Base-by-base conservation (phyloP, 306 rosid species). In the Rubus idaeus region DNA sequence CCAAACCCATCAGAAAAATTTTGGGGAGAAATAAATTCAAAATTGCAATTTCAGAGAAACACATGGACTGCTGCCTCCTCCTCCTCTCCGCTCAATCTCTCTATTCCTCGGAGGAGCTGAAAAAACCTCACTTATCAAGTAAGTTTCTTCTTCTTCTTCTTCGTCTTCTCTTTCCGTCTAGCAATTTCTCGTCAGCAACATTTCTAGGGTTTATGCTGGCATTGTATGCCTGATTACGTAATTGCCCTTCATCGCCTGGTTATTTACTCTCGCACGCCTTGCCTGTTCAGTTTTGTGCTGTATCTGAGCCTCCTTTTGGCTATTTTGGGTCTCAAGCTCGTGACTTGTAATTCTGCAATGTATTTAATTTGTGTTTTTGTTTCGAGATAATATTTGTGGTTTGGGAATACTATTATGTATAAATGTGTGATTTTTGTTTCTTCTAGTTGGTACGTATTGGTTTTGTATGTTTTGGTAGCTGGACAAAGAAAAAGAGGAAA, bases 321-420 rank as follows among this genome's bases (percentile, higher is more conserved):
- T 23, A 14, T 55, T 75, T 49, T 14, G 40, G 62, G 39, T 50
- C 46, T 72, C 68, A 30, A 58, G 58, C 56, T 64, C 47, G 63
- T 45, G 77, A 40, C 12, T 21, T 35, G 10, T 3, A 65, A 26
- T 61, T 57, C 4, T 37, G 41, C 77, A 9, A 9, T 53, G 65
- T 49, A 60, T 14, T 74, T 44, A 63, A 16, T 74, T 23, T 56
- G 77, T 40, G 47, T 6, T 52, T 8, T 40, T 21, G 17, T 39
- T 64, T 8, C 23, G 12, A 45, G 14, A 20, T 12, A 13, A 1
- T 12, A 12, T 6, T 21, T 11, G 16, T 40, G 77, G 18, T 58
- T 44, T 23, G 49, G 10, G 47, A 64, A 62, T 14, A 44, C 35
- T 13, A 11, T 30, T 30, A 30, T 61, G 67, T 12, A 42, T 42